These are phyloP conservation scores for Arxiozyma telluris DNA, from an alignment of 1,139 yeast species.

Conservation along the genomic window DNA sequence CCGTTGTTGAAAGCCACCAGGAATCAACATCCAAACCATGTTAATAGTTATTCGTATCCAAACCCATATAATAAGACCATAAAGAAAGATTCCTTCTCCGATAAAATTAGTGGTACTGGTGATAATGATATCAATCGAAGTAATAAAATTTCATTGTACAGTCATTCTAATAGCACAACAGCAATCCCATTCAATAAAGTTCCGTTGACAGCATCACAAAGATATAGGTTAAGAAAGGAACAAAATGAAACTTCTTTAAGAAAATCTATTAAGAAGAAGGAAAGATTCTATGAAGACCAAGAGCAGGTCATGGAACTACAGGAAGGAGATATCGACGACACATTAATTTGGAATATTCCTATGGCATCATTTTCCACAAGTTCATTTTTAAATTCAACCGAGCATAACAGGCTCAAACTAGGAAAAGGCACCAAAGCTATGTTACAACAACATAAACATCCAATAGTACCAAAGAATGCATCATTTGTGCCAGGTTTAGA, in stretches of 20 bases:
- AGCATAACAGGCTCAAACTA: conserved; percentile 1
- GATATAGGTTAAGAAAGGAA: conserved; percentile 32
- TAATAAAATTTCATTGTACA: conserved; percentile 6
- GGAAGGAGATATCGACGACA: conserved; percentile 31
- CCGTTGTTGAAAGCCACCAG: conserved; percentile 2
- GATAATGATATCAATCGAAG: background rate
- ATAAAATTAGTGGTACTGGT: background rate
- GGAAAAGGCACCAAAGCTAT: conserved; percentile 1
- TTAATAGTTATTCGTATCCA: background rate
- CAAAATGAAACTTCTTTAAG: conserved; percentile 31
- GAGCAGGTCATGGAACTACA: conserved; percentile 21
- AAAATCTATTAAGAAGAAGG: conserved; percentile 31
- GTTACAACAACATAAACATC: conserved; percentile 4
- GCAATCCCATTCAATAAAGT: conserved; percentile 17
- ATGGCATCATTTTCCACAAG: conserved; percentile 35
- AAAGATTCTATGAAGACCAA: conserved; percentile 37
- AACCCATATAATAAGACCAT: background rate
- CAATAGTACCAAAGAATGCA: background rate
- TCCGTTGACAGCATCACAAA: conserved; percentile 34
- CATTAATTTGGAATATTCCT: conserved; percentile 41
- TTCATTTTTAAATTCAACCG: conserved; percentile 27
- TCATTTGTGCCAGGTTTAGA: conserved; percentile 13
- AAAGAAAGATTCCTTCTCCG: background rate
- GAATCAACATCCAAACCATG: background rate
- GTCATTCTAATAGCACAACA: conserved; percentile 23